Percentiles rank a stretch among this genome's conserved stretches.
Conservation (phyloP, 345 rosid genomes). For the Aquilaria malaccensis region DNA sequence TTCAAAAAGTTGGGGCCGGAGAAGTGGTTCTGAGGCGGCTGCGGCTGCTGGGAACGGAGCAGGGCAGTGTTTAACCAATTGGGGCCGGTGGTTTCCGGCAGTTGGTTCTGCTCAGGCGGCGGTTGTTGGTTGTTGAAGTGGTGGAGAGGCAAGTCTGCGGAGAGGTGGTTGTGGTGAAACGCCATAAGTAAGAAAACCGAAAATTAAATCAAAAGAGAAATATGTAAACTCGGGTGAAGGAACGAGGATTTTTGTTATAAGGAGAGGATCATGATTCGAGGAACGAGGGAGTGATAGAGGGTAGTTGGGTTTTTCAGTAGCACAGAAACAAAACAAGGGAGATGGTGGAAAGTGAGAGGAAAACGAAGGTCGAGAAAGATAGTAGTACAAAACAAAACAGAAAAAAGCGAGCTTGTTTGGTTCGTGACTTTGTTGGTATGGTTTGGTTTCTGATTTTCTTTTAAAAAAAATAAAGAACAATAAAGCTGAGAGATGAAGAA, state of each 20-base stretch:
- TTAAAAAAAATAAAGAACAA: no score
- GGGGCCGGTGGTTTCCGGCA: conserved; percentile 47
- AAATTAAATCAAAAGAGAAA: no score
- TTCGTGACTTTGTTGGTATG: no score
- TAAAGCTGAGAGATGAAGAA: no score
- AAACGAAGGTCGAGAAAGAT: background rate
- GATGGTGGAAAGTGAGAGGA: no score
- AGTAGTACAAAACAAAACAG: background rate
- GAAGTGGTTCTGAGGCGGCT: conserved; percentile 29
- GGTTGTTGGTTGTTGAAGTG: conserved; percentile 60
- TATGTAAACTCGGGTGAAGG: no score
- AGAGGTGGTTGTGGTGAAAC: conserved; percentile 68
- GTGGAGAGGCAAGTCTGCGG: conserved; percentile 72
- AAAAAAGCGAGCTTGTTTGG: no score
- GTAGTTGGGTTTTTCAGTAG: background rate
- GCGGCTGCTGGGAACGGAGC: conserved; percentile 50
- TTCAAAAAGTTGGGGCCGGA: conserved; percentile 66
- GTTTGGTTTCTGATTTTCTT: no score
- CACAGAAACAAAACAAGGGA: no score
- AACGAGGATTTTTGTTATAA: conserved; percentile 5
- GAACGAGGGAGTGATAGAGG: conserved; percentile 5
- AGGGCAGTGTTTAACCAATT: conserved; percentile 91
- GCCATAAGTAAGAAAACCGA: conserved; percentile 33
- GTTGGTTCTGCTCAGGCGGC: conserved; percentile 28
- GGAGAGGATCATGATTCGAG: conserved; percentile 23